Evolutionary conservation across 805 yeast species (phyloP), one percentile per base, ranked within the genome.

Genomic region (Jamesozyma rosinii): DNA sequence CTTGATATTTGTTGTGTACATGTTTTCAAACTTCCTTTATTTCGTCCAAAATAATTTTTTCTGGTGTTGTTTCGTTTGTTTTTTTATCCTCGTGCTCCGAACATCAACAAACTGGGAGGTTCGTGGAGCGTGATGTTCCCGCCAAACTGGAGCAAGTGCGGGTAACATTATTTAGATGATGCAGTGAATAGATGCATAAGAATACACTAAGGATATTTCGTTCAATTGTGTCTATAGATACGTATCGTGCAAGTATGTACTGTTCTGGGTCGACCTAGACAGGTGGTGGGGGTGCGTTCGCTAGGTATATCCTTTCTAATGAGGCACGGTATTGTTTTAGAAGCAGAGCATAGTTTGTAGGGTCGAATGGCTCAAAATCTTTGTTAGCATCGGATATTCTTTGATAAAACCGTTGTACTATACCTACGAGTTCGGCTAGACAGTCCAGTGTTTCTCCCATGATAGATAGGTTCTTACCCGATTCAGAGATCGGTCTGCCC

Each of bases 401-500:
- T 42, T 51, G 57, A 40, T 48, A 64, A 35, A 54, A 58, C 11
- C 52, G 46, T 43, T 61, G 63, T 3, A 61, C 52, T 6, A 56
- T 47, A 5, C 49, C 58, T 1, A 64, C 47, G 6, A 69, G 45
- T 45, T 67, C 72, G 0, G 62, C 57, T 1, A 67, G 47, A 48
- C 72, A 68, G 43, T 69, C 73, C 13, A 68, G 42, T 0, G 72
- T 64, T 49, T 69, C 73, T 4, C 69, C 67, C 54, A 69, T 59
- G 30, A 69, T 67, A 43, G 70, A 67, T 37, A 65, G 48, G 43
- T 69, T 69, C 49, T 64, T 63, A 11, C 62, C 57, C 8, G 55
- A 45, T 19, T 54, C 57, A 4, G 54, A 41, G 4, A 51, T 43
- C 3, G 54, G 45, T 20, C 42, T 41, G 29, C 49, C 51, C 17